Percentiles rank a stretch among this genome's conserved stretches.
Conservation (phyloP, 257 asterid species). For the Solanum gracilifrons region DNA sequence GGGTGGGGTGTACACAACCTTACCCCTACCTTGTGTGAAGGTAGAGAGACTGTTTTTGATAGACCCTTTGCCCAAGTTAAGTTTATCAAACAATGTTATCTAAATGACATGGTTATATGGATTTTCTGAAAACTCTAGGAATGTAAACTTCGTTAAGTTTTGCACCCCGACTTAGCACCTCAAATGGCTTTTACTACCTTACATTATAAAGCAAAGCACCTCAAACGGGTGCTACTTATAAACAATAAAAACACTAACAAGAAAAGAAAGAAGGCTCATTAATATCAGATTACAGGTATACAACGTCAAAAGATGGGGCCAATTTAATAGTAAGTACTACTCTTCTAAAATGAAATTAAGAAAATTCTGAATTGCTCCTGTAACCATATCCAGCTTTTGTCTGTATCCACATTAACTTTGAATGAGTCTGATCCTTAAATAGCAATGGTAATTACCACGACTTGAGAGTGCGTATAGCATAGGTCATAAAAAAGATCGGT, state of each 20-base stretch:
- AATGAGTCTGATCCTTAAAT: neutral
- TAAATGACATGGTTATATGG: neutral
- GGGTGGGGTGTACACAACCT: neutral
- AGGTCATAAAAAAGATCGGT: neutral
- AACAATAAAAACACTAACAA: neutral
- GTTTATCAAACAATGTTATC: neutral
- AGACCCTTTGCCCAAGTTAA: neutral
- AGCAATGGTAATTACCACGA: neutral
- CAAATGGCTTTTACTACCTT: neutral
- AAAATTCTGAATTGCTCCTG: neutral
- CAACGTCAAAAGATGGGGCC: neutral
- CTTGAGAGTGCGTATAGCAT: neutral
- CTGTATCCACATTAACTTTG: neutral
- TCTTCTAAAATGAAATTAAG: neutral
- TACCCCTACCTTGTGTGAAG: neutral
- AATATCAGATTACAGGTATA: neutral
- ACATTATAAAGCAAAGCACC: neutral
- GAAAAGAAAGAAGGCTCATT: neutral
- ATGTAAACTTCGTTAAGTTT: neutral
- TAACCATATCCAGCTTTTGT: neutral
- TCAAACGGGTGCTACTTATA: neutral
- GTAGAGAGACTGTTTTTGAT: neutral
- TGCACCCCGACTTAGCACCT: neutral
- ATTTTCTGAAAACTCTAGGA: neutral
- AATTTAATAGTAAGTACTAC: neutral